phyloP scores from a whole-genome alignment of 495 filamentous ascomycete species.

The Clavariopsis aquatica region DNA sequence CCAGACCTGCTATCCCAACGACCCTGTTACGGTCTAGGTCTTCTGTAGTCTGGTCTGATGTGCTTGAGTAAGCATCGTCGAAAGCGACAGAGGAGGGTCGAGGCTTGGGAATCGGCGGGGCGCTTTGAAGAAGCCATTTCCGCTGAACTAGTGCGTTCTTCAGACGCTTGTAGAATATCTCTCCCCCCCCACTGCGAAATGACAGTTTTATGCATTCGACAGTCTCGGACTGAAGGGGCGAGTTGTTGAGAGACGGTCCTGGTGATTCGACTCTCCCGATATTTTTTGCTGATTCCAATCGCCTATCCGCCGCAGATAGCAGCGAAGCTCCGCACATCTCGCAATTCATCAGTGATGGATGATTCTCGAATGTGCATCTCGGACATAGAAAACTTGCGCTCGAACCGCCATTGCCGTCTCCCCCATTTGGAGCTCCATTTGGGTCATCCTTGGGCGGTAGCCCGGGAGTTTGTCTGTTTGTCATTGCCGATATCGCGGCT shows the following conservation, averaged over 20 bases:
- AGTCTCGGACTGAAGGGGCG: slow-evolving; percentile 54
- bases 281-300: slow-evolving; percentile 49
- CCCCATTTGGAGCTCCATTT: neutral
- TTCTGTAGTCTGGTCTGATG: neutral
- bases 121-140: slow-evolving; percentile 93
- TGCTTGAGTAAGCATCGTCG: slow-evolving; percentile 20
- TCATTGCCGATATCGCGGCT: slow-evolving; percentile 65
- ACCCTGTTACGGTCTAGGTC: slow-evolving; percentile 56
- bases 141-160: slow-evolving; percentile 85
- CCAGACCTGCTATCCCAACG: slow-evolving; percentile 90
- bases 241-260: slow-evolving; percentile 58
- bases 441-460: neutral
- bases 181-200: slow-evolving; percentile 85
- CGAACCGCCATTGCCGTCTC: neutral
- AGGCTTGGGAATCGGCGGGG: slow-evolving; percentile 82
- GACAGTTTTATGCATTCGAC: slow-evolving; percentile 85
- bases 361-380: slow-evolving; percentile 91
- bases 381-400: slow-evolving; percentile 64
- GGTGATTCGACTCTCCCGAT: slow-evolving; percentile 68
- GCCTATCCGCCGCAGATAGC: slow-evolving; percentile 50
- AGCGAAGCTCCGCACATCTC: slow-evolving; percentile 89
- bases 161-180: slow-evolving; percentile 84
- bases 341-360: slow-evolving; percentile 80
- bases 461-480: slow-evolving; percentile 35
- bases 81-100: slow-evolving; percentile 39